Base-by-base conservation (phyloP, 352 stramenopile genomes). In the Pythium myriotylum region DNA sequence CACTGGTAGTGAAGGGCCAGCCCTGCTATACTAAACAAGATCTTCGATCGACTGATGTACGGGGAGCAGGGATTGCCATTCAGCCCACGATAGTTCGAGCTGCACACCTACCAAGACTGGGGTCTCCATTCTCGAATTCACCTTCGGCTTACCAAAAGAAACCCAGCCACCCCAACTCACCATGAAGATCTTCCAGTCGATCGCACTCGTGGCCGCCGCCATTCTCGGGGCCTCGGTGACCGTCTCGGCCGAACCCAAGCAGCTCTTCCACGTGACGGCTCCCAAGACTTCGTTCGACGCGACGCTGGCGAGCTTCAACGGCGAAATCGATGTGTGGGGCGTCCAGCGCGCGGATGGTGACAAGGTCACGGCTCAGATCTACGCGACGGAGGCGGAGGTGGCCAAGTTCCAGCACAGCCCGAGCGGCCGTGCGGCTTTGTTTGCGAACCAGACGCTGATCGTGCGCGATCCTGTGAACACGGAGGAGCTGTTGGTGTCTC, bases 261-360 rank as follows among this genome's bases (percentile, higher is more conserved):
- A 75, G 23, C 68, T 68, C 37, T 72, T 53, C 58, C 68, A 75
- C 48, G 58, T 75, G n/a, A 75, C 62, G 9, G 46, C 67, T 4
- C 54, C 68, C 42, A 72, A 75, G 63, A 7, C 40, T 0, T 54
- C 68, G 6, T 59, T 65, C 27, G 62, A 70, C 24, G 40, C 41
- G 12, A 54, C 56, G 7, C 22, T 61, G 19, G 4, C 23, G 10
- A 42, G 24, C 16, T 69, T 64, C 45, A 6, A 61, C n/a, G 42
- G 23, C n/a, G 62, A 70, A 14, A 41, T 72, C 14, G 64, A 72
- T 20, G 46, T 72, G 22, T 72, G 64, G 64, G 26, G 54, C 12
- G 43, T 54, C 5, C 14, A 41, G 7, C 27, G 32, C 1, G 43
- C 45, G 19, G 57, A 49, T 0, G 45, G 29, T 20, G 53, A 56